These are phyloP conservation scores for Ganoderma meredithae DNA, from an alignment of 1,284 basidiomycete species.

Conservation along the genomic window DNA sequence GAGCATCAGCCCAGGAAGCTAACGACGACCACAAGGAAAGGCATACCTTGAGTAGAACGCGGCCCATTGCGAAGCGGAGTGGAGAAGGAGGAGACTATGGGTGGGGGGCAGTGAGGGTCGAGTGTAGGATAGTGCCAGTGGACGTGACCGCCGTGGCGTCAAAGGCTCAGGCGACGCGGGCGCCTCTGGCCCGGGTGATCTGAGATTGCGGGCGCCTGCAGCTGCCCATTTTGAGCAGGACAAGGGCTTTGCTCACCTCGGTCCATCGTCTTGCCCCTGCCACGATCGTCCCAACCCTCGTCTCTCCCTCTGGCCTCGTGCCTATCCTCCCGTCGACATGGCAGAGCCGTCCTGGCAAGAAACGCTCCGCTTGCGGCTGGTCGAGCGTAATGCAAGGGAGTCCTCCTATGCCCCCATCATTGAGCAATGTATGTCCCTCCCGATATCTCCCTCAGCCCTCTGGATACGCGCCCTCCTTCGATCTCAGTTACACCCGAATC, in stretches of 20 bases:
- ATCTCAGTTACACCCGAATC: constrained; percentile 2
- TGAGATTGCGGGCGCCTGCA: constrained; percentile 25
- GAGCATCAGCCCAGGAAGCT: constrained; percentile 24
- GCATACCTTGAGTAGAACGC: constrained; percentile 92
- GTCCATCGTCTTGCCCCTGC: constrained; percentile 16
- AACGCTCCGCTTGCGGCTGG: constrained; percentile 75
- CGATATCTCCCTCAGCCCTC: constrained; percentile 18
- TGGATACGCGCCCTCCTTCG: constrained; percentile 25
- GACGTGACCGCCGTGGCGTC: constrained; percentile 30
- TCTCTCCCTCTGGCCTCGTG: constrained; percentile 29
- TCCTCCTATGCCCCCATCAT: constrained; percentile 84
- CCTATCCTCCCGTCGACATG: constrained; percentile 50
- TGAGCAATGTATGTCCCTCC: constrained; percentile 78
- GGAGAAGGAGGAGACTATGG: constrained; percentile 27
- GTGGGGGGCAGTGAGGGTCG: constrained; percentile 26
- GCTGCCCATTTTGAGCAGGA: constrained; percentile 21
- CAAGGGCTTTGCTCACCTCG: constrained; percentile 21
- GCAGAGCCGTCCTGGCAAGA: constrained; percentile 86
- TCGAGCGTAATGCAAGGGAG: constrained; percentile 79
- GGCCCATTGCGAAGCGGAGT: constrained; percentile 63
- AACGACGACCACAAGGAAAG: constrained; percentile 11
- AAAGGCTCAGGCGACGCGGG: constrained; percentile 23
- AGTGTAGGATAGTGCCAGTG: constrained; percentile 25
- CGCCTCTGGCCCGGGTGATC: constrained; percentile 28
- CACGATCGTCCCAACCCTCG: constrained; percentile 32